A percentile compares a stretch with the other conserved stretches of the same genome.
Conservation (phyloP, 495 filamentous ascomycete genomes). For the Penicillium psychrofluorescens region DNA sequence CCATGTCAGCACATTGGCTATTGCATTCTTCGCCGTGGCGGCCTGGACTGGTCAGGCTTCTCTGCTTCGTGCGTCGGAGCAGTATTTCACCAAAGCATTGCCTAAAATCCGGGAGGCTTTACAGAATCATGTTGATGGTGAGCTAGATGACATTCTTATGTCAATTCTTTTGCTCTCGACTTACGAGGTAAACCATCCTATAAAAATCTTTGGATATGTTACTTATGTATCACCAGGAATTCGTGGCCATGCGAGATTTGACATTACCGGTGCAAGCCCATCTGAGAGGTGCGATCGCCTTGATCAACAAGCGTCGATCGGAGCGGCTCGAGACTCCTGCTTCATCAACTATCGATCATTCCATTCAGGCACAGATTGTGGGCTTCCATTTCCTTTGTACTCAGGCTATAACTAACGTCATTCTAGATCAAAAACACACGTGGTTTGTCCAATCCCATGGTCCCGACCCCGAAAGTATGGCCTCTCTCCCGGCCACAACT, state of each 20-base stretch:
- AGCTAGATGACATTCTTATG: constrained; percentile 51
- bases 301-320: constrained; percentile 20
- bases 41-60: constrained; percentile 38
- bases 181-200: constrained; percentile 48
- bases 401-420: background rate
- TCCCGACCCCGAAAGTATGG: constrained; percentile 23
- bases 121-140: constrained; percentile 35
- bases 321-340: constrained; percentile 5
- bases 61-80: constrained; percentile 28
- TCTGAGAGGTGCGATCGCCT: constrained; percentile 26
- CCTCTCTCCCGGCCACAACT: constrained; percentile 11
- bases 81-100: constrained; percentile 40
- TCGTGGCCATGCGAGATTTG: constrained; percentile 20
- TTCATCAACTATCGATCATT: constrained; percentile 14
- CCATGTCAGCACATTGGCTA: constrained; percentile 51
- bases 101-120: constrained; percentile 46
- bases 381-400: background rate
- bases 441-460: constrained; percentile 11
- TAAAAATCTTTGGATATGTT: background rate
- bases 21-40: constrained; percentile 44
- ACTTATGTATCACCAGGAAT: constrained; percentile 16
- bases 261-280: constrained; percentile 18
- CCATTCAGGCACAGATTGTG: constrained; percentile 29
- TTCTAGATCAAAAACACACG: constrained; percentile 22
- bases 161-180: constrained; percentile 54